These are phyloP conservation scores for Plasmodium billcollinsi DNA, from an alignment of 169 alveolate species.

Conservation along the genomic window DNA sequence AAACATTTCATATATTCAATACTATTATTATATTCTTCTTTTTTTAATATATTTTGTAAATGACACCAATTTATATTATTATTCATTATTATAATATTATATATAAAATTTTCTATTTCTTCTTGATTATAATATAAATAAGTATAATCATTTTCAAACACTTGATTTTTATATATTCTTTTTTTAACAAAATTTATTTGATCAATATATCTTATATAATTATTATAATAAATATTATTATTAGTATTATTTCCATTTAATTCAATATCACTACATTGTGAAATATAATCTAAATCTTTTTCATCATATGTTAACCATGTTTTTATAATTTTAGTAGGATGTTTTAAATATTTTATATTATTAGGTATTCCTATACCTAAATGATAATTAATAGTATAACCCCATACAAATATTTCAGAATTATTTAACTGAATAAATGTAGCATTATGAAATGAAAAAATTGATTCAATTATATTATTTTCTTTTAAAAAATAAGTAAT, in stretches of 20 bases:
- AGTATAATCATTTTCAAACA: constrained; percentile 27
- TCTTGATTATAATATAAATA: constrained; percentile 29
- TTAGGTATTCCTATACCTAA: constrained; percentile 81
- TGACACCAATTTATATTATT: constrained; percentile 78
- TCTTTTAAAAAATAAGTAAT: constrained; percentile 69
- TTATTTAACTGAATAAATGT: constrained; percentile 26
- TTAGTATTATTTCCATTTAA: neutral
- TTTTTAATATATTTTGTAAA: constrained; percentile 80
- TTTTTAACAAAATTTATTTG: constrained; percentile 17
- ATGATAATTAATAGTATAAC: constrained; percentile 78
- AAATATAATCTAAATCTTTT: constrained; percentile 32
- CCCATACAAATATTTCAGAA: constrained; percentile 85
- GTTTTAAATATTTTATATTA: constrained; percentile 60
- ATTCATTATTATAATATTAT: constrained; percentile 29
- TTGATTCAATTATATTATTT: constrained; percentile 23
- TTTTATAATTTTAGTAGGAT: constrained; percentile 79
- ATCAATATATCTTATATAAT: constrained; percentile 4
- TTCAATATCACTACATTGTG: constrained; percentile 7
- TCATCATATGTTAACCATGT: constrained; percentile 44
- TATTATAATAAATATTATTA: neutral
- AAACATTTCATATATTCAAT: constrained; percentile 77
- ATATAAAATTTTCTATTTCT: constrained; percentile 59
- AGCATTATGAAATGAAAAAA: constrained; percentile 17
- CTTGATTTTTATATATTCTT: constrained; percentile 1
- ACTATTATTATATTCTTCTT: constrained; percentile 79